phyloP scores from a whole-genome alignment of 257 asterid genomes.

The Solanum boliviense region DNA sequence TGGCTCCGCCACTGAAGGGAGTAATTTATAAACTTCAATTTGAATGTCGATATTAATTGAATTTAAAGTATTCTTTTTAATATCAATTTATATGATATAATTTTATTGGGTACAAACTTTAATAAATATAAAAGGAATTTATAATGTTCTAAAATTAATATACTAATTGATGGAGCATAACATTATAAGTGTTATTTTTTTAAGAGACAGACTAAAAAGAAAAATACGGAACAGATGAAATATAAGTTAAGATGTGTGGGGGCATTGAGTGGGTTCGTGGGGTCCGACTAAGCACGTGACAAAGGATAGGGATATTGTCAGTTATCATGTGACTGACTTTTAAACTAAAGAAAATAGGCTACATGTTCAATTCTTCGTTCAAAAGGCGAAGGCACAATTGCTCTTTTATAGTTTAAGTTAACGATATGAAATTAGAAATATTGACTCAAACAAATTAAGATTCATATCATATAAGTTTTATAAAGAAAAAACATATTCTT shows the following conservation, averaged over 20 bases:
- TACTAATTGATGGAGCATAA: too few relatives aligned
- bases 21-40: too few relatives aligned
- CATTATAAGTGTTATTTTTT: too few relatives aligned
- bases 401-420: background rate
- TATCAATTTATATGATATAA: background rate
- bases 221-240: background rate
- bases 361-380: constrained; percentile 1
- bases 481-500: background rate
- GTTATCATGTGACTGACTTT: constrained; percentile 59
- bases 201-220: too few relatives aligned
- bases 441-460: background rate
- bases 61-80: background rate
- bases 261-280: constrained; percentile 22
- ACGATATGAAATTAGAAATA: background rate
- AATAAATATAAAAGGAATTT: background rate
- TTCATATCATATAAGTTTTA: background rate
- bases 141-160: too few relatives aligned
- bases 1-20: too few relatives aligned
- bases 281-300: constrained; percentile 81
- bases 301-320: constrained; percentile 58
- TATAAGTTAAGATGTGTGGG: background rate
- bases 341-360: background rate
- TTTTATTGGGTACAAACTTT: background rate
- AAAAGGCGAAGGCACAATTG: background rate
- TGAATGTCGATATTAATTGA: background rate